A percentile compares a stretch with the other conserved stretches of the same genome.
Conservation (phyloP, 768 basidiomycete genomes). For the Chalciporus piperatus region DNA sequence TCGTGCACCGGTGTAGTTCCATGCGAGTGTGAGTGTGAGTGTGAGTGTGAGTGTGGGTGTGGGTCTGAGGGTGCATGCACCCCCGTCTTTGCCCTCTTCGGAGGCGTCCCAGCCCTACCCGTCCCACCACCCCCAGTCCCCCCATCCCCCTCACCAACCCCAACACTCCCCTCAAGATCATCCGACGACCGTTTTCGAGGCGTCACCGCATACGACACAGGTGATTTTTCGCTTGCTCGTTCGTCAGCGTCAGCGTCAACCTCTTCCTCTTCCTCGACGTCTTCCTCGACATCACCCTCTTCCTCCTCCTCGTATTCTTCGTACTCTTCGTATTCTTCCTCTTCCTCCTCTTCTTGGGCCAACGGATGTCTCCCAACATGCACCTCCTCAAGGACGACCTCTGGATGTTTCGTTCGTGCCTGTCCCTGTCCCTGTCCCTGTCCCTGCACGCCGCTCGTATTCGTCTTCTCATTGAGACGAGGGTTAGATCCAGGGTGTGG, state of each 20-base stretch:
- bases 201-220: slow-evolving; percentile 5
- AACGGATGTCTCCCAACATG: slow-evolving; percentile 15
- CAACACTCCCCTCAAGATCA: slow-evolving; percentile 33
- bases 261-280: slow-evolving; percentile 23
- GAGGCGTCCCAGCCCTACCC: slow-evolving; percentile 34
- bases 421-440: slow-evolving; percentile 1
- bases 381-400: slow-evolving; percentile 29
- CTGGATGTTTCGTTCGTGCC: slow-evolving; percentile 5
- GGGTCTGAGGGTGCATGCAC: neutral
- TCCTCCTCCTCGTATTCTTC: slow-evolving; percentile 30
- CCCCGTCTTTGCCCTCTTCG: slow-evolving; percentile 37
- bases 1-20: neutral
- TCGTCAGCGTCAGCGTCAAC: slow-evolving; percentile 34
- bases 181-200: slow-evolving; percentile 37
- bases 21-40: neutral
- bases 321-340: slow-evolving; percentile 24
- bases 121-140: neutral
- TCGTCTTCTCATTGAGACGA: too few relatives aligned
- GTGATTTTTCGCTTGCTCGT: slow-evolving; percentile 28
- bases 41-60: neutral
- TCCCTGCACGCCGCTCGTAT: too few relatives aligned
- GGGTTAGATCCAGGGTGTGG: too few relatives aligned
- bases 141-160: neutral
- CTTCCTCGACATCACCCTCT: neutral
- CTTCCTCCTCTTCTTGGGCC: slow-evolving; percentile 31